Conservation (phyloP, 192 early-diverging fungal genomes). For the Diversispora epigaea region DNA sequence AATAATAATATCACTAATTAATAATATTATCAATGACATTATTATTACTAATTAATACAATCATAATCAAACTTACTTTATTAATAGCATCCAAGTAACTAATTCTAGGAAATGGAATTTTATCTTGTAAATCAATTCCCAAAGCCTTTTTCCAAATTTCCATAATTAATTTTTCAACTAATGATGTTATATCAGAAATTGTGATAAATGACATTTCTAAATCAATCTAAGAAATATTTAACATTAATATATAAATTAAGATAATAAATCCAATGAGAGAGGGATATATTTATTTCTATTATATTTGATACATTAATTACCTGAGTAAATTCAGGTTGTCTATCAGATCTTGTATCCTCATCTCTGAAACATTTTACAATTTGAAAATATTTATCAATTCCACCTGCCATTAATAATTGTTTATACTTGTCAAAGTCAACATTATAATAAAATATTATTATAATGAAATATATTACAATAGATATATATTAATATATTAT, state of each 20-base stretch:
- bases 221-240: constrained; percentile 64
- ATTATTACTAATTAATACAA: not conserved
- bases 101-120: constrained; percentile 65
- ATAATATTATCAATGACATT: too few relatives aligned
- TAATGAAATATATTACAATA: not conserved
- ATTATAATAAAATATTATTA: not conserved
- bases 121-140: constrained; percentile 49
- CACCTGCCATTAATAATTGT: constrained; percentile 88
- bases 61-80: constrained; percentile 40
- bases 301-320: constrained; percentile 37
- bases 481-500: not conserved
- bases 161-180: constrained; percentile 73
- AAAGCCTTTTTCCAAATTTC: constrained; percentile 62
- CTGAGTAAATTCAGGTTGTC: constrained; percentile 95
- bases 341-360: constrained; percentile 81
- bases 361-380: constrained; percentile 91
- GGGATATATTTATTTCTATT: not conserved
- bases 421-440: constrained; percentile 67
- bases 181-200: constrained; percentile 64
- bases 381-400: constrained; percentile 90
- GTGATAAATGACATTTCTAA: constrained; percentile 85
- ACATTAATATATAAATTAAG: not conserved
- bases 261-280: not conserved
- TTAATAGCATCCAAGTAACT: constrained; percentile 82
- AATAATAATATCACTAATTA: not conserved